phyloP scores from a whole-genome alignment of 495 filamentous ascomycete genomes.

The Lophiostoma macrostomum region DNA sequence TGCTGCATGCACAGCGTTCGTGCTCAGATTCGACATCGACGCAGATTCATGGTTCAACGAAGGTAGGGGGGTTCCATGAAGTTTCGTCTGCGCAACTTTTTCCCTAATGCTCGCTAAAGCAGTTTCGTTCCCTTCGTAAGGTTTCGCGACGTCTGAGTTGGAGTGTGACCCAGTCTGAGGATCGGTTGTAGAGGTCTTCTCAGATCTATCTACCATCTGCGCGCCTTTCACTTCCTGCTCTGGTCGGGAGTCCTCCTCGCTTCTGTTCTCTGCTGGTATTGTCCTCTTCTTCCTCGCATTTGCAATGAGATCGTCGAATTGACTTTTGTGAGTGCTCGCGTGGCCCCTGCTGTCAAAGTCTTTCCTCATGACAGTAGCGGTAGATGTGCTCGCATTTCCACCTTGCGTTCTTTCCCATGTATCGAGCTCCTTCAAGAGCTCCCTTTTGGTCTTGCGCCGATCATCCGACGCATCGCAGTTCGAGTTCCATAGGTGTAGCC shows the following conservation, averaged over 20 bases:
- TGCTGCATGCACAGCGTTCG: not conserved
- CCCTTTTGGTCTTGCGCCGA: slow-evolving; percentile 57
- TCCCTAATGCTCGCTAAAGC: slow-evolving; percentile 21
- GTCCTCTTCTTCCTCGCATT: slow-evolving; percentile 30
- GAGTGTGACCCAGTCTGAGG: not conserved
- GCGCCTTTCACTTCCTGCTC: not conserved
- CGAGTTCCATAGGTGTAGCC: slow-evolving; percentile 93
- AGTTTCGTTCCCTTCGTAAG: slow-evolving; percentile 21
- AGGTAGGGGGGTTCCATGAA: not conserved
- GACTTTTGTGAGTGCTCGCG: slow-evolving; percentile 64
- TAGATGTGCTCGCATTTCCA: slow-evolving; percentile 38
- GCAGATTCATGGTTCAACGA: slow-evolving; percentile 2
- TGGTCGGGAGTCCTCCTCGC: not conserved
- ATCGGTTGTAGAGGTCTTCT: no score
- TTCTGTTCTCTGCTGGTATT: not conserved
- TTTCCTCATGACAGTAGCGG: slow-evolving; percentile 60
- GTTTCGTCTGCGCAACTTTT: slow-evolving; percentile 23
- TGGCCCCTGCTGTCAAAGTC: slow-evolving; percentile 79
- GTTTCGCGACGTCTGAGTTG: not conserved
- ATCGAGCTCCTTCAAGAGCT: slow-evolving; percentile 74
- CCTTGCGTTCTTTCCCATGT: slow-evolving; percentile 79
- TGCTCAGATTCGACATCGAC: not conserved
- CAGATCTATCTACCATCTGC: not conserved
- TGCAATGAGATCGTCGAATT: slow-evolving; percentile 59
- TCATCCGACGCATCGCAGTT: slow-evolving; percentile 75